Percentiles rank a stretch among this genome's conserved stretches.
These are phyloP conservation scores for Herpetospermum pedunculosum DNA, from an alignment of 306 rosid species.

Conservation along the genomic window DNA sequence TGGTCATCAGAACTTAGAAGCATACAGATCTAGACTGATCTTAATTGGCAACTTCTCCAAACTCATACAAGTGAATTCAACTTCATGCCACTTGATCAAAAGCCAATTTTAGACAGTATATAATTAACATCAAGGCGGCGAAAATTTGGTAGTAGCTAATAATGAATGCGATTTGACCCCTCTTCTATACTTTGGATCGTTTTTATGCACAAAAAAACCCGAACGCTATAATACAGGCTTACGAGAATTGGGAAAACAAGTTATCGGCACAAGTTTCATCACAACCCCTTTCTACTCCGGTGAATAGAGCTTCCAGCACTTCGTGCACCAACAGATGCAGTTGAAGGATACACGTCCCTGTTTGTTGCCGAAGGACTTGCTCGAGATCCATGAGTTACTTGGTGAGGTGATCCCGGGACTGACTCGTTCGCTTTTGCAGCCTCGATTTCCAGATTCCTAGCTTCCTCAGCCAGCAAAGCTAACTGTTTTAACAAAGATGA, in stretches of 20 bases:
- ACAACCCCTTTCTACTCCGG: conserved; percentile 59
- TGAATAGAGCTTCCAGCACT: conserved; percentile 40
- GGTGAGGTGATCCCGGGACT: conserved; percentile 51
- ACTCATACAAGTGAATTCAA: neutral
- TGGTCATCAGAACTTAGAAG: neutral
- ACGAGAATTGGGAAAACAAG: neutral
- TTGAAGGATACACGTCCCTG: conserved; percentile 27
- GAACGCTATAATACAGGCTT: neutral
- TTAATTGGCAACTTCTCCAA: neutral
- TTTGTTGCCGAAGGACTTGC: conserved; percentile 38
- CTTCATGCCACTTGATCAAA: neutral
- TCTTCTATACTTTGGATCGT: neutral
- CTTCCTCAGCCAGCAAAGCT: conserved; percentile 49
- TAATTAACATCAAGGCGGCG: neutral
- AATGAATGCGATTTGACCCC: neutral
- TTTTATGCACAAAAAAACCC: conserved; percentile 5
- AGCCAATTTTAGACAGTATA: conserved; percentile 13
- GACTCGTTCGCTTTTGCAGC: conserved; percentile 37
- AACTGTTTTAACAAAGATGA: conserved; percentile 34
- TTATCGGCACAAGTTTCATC: neutral
- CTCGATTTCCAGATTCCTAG: conserved; percentile 50
- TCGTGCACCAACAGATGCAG: conserved; percentile 23
- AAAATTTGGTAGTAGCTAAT: neutral
- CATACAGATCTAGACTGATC: neutral
- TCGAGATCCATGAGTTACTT: conserved; percentile 35